Evolutionary conservation across 768 basidiomycete genomes (phyloP), one percentile per base, ranked within the genome.

Genomic region (Gloeostereum incarnatum): DNA sequence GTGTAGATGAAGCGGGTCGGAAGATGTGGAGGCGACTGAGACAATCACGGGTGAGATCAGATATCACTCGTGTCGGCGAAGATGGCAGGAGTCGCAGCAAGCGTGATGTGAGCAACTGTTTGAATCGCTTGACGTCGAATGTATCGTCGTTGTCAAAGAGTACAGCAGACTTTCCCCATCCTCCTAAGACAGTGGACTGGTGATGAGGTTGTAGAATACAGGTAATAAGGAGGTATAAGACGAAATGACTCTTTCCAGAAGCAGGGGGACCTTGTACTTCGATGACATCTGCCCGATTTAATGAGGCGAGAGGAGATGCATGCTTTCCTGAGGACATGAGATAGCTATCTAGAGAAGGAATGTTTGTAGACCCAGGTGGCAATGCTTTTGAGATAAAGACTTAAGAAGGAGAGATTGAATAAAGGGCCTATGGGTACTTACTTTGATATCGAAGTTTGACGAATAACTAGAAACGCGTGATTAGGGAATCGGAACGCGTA

Each of bases 161-260:
- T 20, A 83, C 60, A 14, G 76, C 85, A 41, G 67, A 67, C 53
- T 77, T 80, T 31, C 63, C 68, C 69, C 78, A 79, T 19, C 81
- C 81, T 27, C 63, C 70, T n/a, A 77, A 41, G 9, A 38, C 32
- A 25, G 60, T 41, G 20, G 51, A 54, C 26, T 48, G 35, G 44
- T 60, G 45, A 17, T 45, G 45, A 22, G 46, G 26, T 16, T 84
- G 82, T 8, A 75, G 55, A 39, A 87, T 61, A 46, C 81, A 77
- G 16, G 63, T 67, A 9, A 74, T 57, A 19, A 84, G 53, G 35
- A 87, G 55, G 51, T 73, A 69, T 51, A 81, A 81, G 19, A 88
- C 57, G n/a, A 92, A 59, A 45, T 82, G 81, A 2, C 83, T 80
- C 59, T 91, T 92, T 20, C 85, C 88, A 5, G 80, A 76, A 19